Conservation (phyloP, 73 alveolate genomes). For the Tetrahymena malaccensis region DNA sequence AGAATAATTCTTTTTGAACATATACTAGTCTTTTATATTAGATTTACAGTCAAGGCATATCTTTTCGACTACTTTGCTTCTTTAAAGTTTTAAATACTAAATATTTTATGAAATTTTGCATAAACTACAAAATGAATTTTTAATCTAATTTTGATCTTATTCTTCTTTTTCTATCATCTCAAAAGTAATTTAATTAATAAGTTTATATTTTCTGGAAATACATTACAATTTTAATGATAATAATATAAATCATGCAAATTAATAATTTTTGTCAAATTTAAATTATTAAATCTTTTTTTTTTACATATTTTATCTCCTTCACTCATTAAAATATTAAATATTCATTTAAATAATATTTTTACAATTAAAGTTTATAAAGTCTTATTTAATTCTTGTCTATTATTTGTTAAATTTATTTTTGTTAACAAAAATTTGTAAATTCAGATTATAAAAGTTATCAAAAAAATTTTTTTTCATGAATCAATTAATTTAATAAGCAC, state of each 20-base stretch:
- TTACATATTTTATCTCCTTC: background rate
- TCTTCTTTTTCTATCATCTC: background rate
- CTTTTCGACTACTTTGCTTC: background rate
- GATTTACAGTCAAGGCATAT: background rate
- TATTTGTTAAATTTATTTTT: too few species aligned
- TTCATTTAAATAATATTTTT: too few species aligned
- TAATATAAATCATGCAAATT: background rate
- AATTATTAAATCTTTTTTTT: too few species aligned
- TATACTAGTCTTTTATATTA: background rate
- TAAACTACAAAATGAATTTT: background rate
- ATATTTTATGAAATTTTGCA: background rate
- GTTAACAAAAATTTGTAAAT: too few species aligned
- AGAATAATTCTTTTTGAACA: background rate
- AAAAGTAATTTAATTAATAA: background rate
- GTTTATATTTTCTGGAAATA: background rate
- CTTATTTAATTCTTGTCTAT: too few species aligned
- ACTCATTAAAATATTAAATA: too few species aligned
- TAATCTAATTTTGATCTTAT: background rate
- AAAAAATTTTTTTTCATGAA: too few species aligned
- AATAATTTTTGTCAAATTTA: background rate
- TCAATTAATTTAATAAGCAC: too few species aligned
- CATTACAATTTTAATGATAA: too few species aligned
- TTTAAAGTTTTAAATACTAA: background rate
- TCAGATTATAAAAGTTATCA: too few species aligned
- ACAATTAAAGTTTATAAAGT: too few species aligned